Evolutionary conservation across 2,329 filamentous ascomycete species (phyloP).

Genomic region (Trichoderma lentiforme): DNA sequence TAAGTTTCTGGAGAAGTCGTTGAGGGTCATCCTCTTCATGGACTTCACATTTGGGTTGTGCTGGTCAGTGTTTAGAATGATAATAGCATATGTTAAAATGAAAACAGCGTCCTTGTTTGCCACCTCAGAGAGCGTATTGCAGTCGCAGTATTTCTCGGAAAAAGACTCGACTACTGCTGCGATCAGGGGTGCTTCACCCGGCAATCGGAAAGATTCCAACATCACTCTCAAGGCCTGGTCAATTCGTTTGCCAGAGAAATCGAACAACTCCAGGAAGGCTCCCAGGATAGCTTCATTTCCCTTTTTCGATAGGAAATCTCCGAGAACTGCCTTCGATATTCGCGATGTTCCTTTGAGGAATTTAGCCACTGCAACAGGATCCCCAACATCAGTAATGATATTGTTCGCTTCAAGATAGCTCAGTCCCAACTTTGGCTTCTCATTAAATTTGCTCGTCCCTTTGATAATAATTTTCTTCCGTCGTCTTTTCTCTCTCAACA

Average conservation of each 20-base stretch:
- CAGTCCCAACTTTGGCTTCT: slow-evolving; percentile 85
- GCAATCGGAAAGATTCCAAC: slow-evolving; percentile 88
- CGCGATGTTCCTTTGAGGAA: slow-evolving; percentile 86
- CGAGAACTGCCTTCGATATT: slow-evolving; percentile 84
- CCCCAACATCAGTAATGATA: slow-evolving; percentile 72
- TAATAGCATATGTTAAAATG: slow-evolving; percentile 90
- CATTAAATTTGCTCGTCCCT: slow-evolving; percentile 89
- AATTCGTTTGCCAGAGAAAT: slow-evolving; percentile 81
- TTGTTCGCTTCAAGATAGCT: slow-evolving; percentile 81
- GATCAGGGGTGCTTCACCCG: slow-evolving; percentile 89
- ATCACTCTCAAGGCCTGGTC: slow-evolving; percentile 86
- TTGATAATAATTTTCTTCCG: slow-evolving; percentile 87
- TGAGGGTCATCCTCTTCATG: slow-evolving; percentile 76
- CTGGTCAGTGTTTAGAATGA: slow-evolving; percentile 95
- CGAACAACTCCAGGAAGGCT: slow-evolving; percentile 81
- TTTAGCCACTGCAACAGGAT: slow-evolving; percentile 74
- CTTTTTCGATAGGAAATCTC: slow-evolving; percentile 89
- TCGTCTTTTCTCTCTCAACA: slow-evolving; percentile 67
- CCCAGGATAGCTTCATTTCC: slow-evolving; percentile 81
- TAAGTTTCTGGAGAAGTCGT: slow-evolving; percentile 84
- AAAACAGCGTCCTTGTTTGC: slow-evolving; percentile 85
- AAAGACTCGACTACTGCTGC: slow-evolving; percentile 88
- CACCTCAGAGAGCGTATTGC: slow-evolving; percentile 68
- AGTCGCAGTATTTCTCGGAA: slow-evolving; percentile 75
- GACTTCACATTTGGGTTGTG: slow-evolving; percentile 87